Percentiles rank a stretch among this genome's conserved stretches.
Conservation (phyloP, 2,329 filamentous ascomycete genomes). For the Emmonsiellopsis sp. region DNA sequence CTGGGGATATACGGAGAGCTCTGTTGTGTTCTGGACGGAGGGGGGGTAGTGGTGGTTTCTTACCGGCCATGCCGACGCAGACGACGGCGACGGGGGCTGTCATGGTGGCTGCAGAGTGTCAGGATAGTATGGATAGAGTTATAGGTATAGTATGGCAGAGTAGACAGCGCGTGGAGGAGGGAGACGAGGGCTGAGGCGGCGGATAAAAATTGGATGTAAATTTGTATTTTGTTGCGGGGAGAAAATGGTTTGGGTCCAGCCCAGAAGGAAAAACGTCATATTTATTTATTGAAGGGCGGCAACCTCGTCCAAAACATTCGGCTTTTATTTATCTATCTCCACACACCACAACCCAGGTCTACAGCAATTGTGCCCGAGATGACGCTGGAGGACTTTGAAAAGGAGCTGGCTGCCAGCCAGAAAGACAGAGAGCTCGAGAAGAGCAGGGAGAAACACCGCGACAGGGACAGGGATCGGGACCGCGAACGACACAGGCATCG, state of each 20-base stretch:
- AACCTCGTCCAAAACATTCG: background rate
- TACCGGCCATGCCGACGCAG: conserved; percentile 93
- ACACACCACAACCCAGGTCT: background rate
- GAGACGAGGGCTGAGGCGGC: background rate
- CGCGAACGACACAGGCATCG: conserved; percentile 19
- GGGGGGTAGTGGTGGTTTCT: conserved; percentile 13
- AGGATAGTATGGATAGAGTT: background rate
- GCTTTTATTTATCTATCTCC: background rate
- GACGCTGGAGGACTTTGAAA: conserved; percentile 67
- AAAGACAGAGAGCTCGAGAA: conserved; percentile 24
- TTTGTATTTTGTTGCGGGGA: background rate
- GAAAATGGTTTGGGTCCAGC: background rate
- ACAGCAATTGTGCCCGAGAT: conserved; percentile 26
- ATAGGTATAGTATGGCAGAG: background rate
- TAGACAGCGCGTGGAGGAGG: background rate
- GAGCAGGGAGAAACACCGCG: conserved; percentile 22
- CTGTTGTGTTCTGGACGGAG: background rate
- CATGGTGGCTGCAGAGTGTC: conserved; percentile 25
- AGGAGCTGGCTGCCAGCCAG: conserved; percentile 55
- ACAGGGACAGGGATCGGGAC: conserved; percentile 28
- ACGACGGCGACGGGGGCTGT: conserved; percentile 67
- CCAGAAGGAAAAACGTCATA: background rate
- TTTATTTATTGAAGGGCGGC: background rate
- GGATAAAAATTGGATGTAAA: background rate
- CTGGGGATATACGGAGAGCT: conserved; percentile 4